Evolutionary conservation across 768 basidiomycete genomes (phyloP).

Genomic region (Xanthoconium stramineum): DNA sequence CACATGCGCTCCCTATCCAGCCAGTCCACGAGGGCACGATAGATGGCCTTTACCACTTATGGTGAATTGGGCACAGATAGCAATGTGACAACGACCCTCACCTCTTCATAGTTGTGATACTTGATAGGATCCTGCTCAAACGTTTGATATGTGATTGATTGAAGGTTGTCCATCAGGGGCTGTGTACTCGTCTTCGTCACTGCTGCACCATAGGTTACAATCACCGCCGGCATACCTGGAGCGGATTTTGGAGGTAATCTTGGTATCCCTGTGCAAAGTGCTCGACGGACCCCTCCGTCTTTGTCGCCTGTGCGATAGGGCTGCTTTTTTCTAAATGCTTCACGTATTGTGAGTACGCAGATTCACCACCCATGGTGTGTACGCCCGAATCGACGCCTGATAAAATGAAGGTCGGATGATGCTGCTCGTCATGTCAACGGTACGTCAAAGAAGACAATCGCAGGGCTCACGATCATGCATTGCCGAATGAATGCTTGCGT

Average conservation of each 20-base stretch:
- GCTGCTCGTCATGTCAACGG: constrained; percentile 44
- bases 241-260: constrained; percentile 91
- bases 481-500: constrained; percentile 89
- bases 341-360: constrained; percentile 88
- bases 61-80: constrained; percentile 8
- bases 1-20: constrained; percentile 60
- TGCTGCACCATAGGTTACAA: not conserved
- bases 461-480: constrained; percentile 71
- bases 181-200: constrained; percentile 31
- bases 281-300: constrained; percentile 74
- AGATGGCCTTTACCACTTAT: constrained; percentile 60
- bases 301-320: constrained; percentile 57
- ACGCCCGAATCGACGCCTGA: constrained; percentile 59
- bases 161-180: constrained; percentile 97
- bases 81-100: constrained; percentile 26
- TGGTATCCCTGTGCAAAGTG: constrained; percentile 91
- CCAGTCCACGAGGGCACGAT: constrained; percentile 72
- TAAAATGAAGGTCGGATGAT: constrained; percentile 81
- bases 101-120: constrained; percentile 93
- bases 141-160: constrained; percentile 93
- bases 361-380: constrained; percentile 80
- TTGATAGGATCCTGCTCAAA: constrained; percentile 99
- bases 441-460: constrained; percentile 13
- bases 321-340: constrained; percentile 81
- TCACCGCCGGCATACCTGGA: constrained; percentile 58